phyloP scores from a whole-genome alignment of 2,329 filamentous ascomycete genomes.

The Talaromyces piceae region DNA sequence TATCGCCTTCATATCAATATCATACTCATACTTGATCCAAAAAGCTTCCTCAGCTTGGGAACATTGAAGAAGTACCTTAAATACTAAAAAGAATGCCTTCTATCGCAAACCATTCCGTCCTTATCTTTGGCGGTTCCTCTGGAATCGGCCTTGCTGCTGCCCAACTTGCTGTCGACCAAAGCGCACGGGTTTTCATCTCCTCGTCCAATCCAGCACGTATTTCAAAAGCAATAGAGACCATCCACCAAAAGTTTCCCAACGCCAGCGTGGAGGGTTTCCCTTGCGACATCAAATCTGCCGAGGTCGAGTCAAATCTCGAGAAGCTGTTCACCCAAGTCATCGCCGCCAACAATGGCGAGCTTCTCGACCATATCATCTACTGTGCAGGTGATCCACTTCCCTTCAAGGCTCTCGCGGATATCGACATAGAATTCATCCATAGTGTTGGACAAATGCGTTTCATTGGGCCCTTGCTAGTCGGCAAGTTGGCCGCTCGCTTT shows the following conservation, averaged over 20 bases:
- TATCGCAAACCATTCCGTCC: constrained; percentile 35
- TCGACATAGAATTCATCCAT: constrained; percentile 18
- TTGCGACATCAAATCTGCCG: constrained; percentile 42
- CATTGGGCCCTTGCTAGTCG: constrained; percentile 40
- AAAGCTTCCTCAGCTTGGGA: not conserved
- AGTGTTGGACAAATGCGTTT: constrained; percentile 25
- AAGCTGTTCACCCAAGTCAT: not conserved
- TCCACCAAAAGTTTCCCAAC: constrained; percentile 42
- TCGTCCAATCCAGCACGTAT: constrained; percentile 37
- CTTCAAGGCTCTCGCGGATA: constrained; percentile 20
- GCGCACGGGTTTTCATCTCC: constrained; percentile 42
- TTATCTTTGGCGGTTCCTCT: constrained; percentile 46
- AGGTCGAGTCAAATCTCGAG: constrained; percentile 11
- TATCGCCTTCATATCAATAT: not conserved
- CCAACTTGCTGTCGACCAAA: constrained; percentile 44
- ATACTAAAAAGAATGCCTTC: not conserved
- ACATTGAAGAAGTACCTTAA: not conserved
- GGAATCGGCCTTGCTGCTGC: constrained; percentile 48
- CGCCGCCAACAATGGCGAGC: constrained; percentile 2
- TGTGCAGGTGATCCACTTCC: constrained; percentile 47
- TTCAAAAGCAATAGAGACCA: constrained; percentile 29
- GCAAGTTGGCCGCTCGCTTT: constrained; percentile 43
- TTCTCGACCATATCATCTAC: constrained; percentile 50
- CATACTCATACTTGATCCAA: not conserved
- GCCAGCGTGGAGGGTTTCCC: constrained; percentile 38